Base-by-base conservation (phyloP, 345 rosid species). In the Hypericum perforatum region DNA sequence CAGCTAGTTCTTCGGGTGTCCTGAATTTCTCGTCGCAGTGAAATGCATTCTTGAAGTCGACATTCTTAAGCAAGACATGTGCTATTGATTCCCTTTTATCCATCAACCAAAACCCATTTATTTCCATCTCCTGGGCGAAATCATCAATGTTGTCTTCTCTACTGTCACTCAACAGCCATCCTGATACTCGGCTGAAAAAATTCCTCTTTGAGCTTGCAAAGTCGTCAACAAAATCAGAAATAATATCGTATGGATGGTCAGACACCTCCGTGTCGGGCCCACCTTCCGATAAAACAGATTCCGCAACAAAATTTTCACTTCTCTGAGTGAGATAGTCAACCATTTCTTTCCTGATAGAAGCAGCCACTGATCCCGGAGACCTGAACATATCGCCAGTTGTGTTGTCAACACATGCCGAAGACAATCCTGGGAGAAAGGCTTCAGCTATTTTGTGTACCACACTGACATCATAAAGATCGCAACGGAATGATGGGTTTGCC, bases 111-210 rank as follows among this genome's bases (percentile, higher is more conserved):
- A 91, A 91, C 41, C 81, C 86, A 46, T 75, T 85, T 41, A 71
- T 54, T 66, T 87, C 95, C 95, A 91, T 79, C 63, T 85, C 96
- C 49, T 91, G 96, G 10, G 70, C 76, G 7, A 87, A 78, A 59
- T 91, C 98, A 67, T 91, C 98, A 0, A 87, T 75, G 53, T 74
- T 81, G 58, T 91, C 98, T 62, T 91, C 98, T 55, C 96, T 78
- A 60, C 70, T 76, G 16, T 91, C 98, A 38, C 90, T 91, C 38
- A 81, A 76, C 55, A 91, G 48, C 98, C 95, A 84, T 39, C 85
- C 90, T 0, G 96, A 85, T 50, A 91, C 91, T 63, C 90, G 73
- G 60, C 96, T 77, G 41, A 85, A 75, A 3, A 79, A 64, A 54
- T 85, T 91, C 71, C 90, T 69, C 75, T 82, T 85, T 12, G 76